phyloP scores from a whole-genome alignment of 2,329 filamentous ascomycete genomes.

The Aspergillus vadensis region DNA sequence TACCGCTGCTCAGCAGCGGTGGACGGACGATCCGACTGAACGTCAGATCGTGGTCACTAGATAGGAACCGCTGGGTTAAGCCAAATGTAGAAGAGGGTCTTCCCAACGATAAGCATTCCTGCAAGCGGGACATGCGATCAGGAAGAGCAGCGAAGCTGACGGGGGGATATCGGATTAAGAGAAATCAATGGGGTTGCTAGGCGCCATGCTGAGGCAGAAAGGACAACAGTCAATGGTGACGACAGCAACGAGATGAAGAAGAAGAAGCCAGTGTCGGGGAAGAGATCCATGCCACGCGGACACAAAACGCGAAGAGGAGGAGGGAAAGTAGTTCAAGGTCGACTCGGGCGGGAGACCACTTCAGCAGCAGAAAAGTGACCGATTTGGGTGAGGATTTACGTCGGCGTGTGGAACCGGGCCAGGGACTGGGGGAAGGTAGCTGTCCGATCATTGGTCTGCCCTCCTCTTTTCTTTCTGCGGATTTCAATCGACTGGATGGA shows the following conservation, averaged over 20 bases:
- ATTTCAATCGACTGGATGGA: background rate
- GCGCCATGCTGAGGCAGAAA: conserved; percentile 7
- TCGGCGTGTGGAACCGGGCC: conserved; percentile 1
- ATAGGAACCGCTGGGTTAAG: conserved; percentile 4
- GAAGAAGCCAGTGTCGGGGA: background rate
- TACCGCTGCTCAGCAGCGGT: conserved; percentile 8
- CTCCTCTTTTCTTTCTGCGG: background rate
- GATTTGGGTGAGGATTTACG: conserved; percentile 3
- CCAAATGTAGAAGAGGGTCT: conserved; percentile 1
- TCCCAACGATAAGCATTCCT: conserved; percentile 7
- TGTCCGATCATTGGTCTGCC: background rate
- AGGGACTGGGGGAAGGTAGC: conserved; percentile 3
- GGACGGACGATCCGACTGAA: conserved; percentile 1
- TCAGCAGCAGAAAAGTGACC: background rate
- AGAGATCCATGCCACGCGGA: conserved; percentile 5
- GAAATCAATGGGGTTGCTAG: background rate
- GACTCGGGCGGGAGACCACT: background rate
- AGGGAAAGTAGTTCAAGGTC: background rate
- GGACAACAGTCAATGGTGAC: conserved; percentile 1
- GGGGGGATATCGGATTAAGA: conserved; percentile 2
- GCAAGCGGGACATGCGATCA: conserved; percentile 1
- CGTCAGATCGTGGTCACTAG: background rate
- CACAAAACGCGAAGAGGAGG: background rate
- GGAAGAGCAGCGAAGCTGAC: background rate
- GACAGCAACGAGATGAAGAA: background rate